Base-by-base conservation (phyloP, 164 flowering plant genomes). In the Stephania japonica region DNA sequence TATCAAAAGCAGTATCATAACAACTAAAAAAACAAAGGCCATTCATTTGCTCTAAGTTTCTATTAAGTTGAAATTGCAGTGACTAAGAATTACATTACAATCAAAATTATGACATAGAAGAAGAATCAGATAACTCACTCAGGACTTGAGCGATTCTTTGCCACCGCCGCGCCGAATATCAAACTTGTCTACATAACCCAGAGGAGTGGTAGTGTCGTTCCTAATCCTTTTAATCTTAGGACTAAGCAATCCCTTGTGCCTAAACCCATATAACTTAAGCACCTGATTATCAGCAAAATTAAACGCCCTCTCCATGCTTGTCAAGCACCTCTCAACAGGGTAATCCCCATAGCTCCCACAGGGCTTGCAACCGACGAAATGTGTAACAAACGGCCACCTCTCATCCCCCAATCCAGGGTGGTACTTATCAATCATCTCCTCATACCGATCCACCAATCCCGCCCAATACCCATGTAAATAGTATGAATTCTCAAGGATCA, bases 341-440 rank as follows among this genome's bases (percentile, higher is more conserved):
- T 94, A 92, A 82, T 92, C 97, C 32, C 94, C 97, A 76, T 92
- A 88, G 77, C 97, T 89, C 7, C 97, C 96, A 75, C 98, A 94
- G 75, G 98, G 97, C 86, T 92, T 90, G 79, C 97, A 94, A 43
- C 98, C 98, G 67, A 91, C 97, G 68, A 94, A 94, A 85, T 94
- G 98, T 19, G 98, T 94, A 64, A 94, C 94, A 73, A 94, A 92
- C 0, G 98, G 98, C 97, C 98, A 94, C 82, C 98, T 84, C 75
- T 91, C 97, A 63, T 94, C 97, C 5, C 98, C 97, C 49, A 88
- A 80, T 6, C 97, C 98, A 0, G 98, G 94, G 75, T 91, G 92
- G 71, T 94, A 88, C 81, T 91, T 94, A 78, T 91, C 95, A 21
- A 85, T 79, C 95, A 92, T 91, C 80, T 92, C 97, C 71, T 94